phyloP scores from a whole-genome alignment of 352 stramenopile species.

The Halophytophthora polymorphica region DNA sequence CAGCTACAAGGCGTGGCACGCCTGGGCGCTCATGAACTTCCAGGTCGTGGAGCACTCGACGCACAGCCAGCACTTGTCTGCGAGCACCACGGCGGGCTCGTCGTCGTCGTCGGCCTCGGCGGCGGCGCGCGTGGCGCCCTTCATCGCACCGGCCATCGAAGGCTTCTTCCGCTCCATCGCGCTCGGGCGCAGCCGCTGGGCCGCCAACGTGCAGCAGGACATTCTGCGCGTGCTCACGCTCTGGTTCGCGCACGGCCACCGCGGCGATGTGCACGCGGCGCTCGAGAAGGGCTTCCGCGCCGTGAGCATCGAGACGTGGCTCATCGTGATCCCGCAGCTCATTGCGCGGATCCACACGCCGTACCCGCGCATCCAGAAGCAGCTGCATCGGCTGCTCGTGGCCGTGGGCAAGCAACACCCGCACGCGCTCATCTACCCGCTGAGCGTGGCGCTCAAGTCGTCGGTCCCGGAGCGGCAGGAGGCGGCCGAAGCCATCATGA shows the following conservation, averaged over 20 bases:
- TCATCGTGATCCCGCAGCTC: conserved; percentile 98
- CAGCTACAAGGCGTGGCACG: conserved; percentile 98
- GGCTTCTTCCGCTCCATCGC: conserved; percentile 98
- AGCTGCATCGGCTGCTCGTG: conserved; percentile 85
- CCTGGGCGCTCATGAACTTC: conserved; percentile 99
- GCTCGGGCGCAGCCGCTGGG: conserved; percentile 93
- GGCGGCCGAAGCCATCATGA: conserved; percentile 95
- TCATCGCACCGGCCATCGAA: conserved; percentile 88
- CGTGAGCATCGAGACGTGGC: conserved; percentile 97
- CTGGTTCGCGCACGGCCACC: conserved; percentile 97
- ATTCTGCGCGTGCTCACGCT: conserved; percentile 98
- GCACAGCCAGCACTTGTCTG: conserved; percentile 35
- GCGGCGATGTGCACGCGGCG: conserved; percentile 82
- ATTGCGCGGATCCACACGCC: conserved; percentile 92
- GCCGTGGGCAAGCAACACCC: conserved; percentile 93
- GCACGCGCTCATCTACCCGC: conserved; percentile 99
- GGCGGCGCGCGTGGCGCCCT: conserved; percentile 61
- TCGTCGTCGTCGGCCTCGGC: conserved; percentile 25
- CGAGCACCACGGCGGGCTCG: conserved; percentile 19
- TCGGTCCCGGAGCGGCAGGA: conserved; percentile 86
- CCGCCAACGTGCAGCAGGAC: conserved; percentile 94
- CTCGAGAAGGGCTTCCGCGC: conserved; percentile 90
- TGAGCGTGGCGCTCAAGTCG: conserved; percentile 97
- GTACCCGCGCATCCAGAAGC: conserved; percentile 70
- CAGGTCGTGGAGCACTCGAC: conserved; percentile 56